Evolutionary conservation across 1,284 basidiomycete genomes (phyloP).

Genomic region (Chondrostereum purpureum): DNA sequence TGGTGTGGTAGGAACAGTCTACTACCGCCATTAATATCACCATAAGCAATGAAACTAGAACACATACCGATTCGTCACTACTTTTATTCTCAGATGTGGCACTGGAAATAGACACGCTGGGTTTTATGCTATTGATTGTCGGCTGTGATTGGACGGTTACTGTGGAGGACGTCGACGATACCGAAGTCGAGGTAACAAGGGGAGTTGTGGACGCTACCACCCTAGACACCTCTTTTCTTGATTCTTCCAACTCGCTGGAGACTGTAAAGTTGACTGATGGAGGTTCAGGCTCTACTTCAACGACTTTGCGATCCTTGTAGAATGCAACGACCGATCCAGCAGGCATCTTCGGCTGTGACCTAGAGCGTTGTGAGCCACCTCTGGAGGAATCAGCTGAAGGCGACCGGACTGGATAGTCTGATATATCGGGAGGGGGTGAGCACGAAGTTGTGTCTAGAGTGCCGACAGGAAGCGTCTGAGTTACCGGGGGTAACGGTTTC

Average conservation of each 20-base stretch:
- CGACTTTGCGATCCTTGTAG: constrained; percentile 53
- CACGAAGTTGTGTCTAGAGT: constrained; percentile 46
- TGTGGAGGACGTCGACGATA: too few relatives aligned
- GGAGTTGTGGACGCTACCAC: neutral
- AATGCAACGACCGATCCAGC: constrained; percentile 66
- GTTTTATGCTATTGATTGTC: too few relatives aligned
- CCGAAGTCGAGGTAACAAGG: neutral
- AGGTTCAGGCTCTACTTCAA: constrained; percentile 35
- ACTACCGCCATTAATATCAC: constrained; percentile 31
- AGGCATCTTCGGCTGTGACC: constrained; percentile 53
- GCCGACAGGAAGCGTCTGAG: constrained; percentile 14
- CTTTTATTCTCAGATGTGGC: constrained; percentile 36
- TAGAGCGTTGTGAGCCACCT: constrained; percentile 24
- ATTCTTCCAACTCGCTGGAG: constrained; percentile 63
- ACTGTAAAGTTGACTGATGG: constrained; percentile 64
- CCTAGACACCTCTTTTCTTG: constrained; percentile 5
- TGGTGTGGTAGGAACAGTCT: constrained; percentile 36
- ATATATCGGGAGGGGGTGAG: constrained; percentile 50
- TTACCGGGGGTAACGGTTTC: constrained; percentile 25
- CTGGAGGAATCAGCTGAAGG: constrained; percentile 11
- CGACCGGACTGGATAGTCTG: constrained; percentile 18
- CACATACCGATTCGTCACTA: constrained; percentile 42
- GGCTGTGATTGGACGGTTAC: too few relatives aligned
- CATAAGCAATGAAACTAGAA: constrained; percentile 4
- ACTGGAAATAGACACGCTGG: too few relatives aligned